Percentiles rank a stretch among this genome's conserved stretches.
These are phyloP conservation scores for Somion occarium DNA, from an alignment of 1,284 basidiomycete species.

Conservation along the genomic window DNA sequence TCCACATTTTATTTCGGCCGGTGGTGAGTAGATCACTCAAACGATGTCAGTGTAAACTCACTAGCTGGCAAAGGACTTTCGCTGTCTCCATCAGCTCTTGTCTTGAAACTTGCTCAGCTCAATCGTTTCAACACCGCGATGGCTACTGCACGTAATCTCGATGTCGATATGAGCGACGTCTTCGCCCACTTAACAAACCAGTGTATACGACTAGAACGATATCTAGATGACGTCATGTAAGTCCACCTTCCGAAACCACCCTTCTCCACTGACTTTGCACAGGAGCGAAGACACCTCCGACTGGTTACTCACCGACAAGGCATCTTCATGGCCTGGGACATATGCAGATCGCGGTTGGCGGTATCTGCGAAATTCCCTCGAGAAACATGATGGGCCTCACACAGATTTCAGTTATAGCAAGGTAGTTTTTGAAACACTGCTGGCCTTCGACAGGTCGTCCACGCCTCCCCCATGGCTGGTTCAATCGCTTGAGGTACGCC, in stretches of 20 bases:
- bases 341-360: constrained; percentile 82
- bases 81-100: constrained; percentile 67
- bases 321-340: constrained; percentile 80
- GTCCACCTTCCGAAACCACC: constrained; percentile 17
- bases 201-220: constrained; percentile 71
- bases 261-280: constrained; percentile 4
- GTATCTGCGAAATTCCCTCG: constrained; percentile 78
- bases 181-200: constrained; percentile 78
- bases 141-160: constrained; percentile 68
- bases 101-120: constrained; percentile 77
- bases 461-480: constrained; percentile 82
- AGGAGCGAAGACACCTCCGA: constrained; percentile 66
- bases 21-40: constrained; percentile 30
- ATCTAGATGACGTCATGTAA: constrained; percentile 52
- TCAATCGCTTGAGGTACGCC: constrained; percentile 58
- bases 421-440: constrained; percentile 70
- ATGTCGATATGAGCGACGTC: constrained; percentile 83
- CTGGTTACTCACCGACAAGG: constrained; percentile 80
- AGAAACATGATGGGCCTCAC: constrained; percentile 71
- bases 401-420: constrained; percentile 76
- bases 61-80: constrained; percentile 20
- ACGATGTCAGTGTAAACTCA: constrained; percentile 40
- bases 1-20: constrained; percentile 43
- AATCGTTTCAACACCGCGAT: constrained; percentile 82
- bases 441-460: constrained; percentile 58